Evolutionary conservation across 2,329 filamentous ascomycete genomes (phyloP), one percentile per base, ranked within the genome.

Genomic region (Pseudogymnoascus sp.): DNA sequence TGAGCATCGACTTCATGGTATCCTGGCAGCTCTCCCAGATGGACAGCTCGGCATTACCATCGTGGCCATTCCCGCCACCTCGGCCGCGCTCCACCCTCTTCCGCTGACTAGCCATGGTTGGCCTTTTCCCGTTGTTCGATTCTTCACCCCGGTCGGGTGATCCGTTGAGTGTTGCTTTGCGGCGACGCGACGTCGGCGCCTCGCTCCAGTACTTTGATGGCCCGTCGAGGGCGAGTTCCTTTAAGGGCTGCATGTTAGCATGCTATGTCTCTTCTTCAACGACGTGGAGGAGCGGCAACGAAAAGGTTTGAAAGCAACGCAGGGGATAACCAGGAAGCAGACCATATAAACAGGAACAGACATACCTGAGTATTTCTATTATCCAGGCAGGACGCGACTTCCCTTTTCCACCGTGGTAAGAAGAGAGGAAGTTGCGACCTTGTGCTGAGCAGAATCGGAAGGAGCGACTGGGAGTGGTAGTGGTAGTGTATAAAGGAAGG

Each of bases 281-380:
- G 46, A 53, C 46, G 23, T 31, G 44, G 14, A 21, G 25, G 46
- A 8, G 7, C 46, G 46, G 46, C 4, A 53, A 53, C 25, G 25
- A 31, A 53, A 50, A 16, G 12, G 23, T 53, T 53, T 25, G 12
- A 56, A 56, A 56, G 16, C 28, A 56, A 56, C 50, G 50, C 50
- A 34, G 50, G 50, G 50, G 50, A 34, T 56, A 34, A 56, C 50
- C 11, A 56, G 50, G 50, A 56, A 56, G 50, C 50, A 56, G 50
- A 56, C 50, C 50, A 56, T 56, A 56, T 56, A 56, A 5, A 21
- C 50, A 56, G 50, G 50, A 56, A 56, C 50, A 56, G 50, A 56
- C 50, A 56, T 56, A 56, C 50, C 50, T 56, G 50, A 56, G 50
- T 56, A 56, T 56, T 53, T 56, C 50, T 56, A 56, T 56, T 56